phyloP scores from a whole-genome alignment of 202 grass and related monocot genomes.

The Panicum virgatum region DNA sequence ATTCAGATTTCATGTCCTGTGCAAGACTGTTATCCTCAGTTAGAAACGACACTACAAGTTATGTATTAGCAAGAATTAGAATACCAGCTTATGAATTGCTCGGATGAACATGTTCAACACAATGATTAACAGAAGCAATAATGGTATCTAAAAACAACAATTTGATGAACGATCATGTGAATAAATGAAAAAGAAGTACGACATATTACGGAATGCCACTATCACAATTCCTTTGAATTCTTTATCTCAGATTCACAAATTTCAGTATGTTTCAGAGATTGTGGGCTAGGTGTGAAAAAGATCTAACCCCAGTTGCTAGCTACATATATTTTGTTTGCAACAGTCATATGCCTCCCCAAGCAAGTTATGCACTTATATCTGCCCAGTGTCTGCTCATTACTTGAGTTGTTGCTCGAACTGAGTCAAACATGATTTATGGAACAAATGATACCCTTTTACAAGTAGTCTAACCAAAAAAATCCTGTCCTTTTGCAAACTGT shows the following conservation, averaged over 20 bases:
- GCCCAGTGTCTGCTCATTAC: background rate
- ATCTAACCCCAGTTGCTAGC: background rate
- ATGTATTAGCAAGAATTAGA: background rate
- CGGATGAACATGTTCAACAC: background rate
- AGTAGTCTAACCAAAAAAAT: background rate
- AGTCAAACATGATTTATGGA: background rate
- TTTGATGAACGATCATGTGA: background rate
- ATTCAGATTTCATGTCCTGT: background rate
- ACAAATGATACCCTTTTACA: slow-evolving; percentile 6
- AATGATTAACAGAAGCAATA: background rate
- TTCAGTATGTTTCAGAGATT: slow-evolving; percentile 8
- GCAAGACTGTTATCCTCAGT: background rate
- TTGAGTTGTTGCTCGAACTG: background rate
- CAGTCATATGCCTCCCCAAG: background rate
- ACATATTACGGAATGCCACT: background rate
- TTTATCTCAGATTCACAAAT: background rate
- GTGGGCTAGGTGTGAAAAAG: background rate
- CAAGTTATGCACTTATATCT: background rate
- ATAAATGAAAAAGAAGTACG: background rate
- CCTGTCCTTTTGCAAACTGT: background rate
- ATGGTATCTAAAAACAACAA: background rate
- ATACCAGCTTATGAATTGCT: background rate
- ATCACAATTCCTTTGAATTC: background rate
- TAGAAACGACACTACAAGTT: background rate
- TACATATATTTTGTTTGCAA: background rate